These are phyloP conservation scores for Stevia rebaudiana DNA, from an alignment of 140 eudicot genomes.

Conservation along the genomic window DNA sequence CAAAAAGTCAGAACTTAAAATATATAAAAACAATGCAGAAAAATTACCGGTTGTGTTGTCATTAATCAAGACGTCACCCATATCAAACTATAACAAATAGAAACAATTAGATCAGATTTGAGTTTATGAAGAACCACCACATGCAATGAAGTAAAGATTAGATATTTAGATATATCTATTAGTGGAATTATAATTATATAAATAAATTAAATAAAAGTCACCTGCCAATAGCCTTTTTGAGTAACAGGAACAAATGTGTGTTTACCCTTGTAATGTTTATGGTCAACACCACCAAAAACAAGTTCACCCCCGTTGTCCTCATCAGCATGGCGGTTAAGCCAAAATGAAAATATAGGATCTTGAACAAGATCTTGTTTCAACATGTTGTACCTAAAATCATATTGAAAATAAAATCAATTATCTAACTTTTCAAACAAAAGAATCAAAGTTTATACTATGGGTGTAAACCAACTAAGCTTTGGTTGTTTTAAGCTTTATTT, in stretches of 20 bases:
- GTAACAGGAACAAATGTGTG: constrained; percentile 76
- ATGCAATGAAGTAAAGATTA: not conserved
- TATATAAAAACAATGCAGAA: not conserved
- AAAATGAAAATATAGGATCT: constrained; percentile 71
- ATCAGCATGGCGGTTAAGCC: constrained; percentile 64
- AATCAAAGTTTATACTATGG: not conserved
- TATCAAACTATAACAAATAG: constrained; percentile 58
- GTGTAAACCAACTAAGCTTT: too few relatives aligned
- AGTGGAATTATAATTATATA: not conserved
- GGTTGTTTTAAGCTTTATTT: too few relatives aligned
- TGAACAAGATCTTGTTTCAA: constrained; percentile 66
- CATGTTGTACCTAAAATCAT: constrained; percentile 65
- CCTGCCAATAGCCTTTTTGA: too few relatives aligned
- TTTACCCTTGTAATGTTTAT: constrained; percentile 63
- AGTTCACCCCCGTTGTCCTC: constrained; percentile 77
- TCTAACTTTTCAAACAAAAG: not conserved
- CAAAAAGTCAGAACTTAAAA: not conserved
- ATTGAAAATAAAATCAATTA: not conserved
- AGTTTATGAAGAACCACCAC: constrained; percentile 2
- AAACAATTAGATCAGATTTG: constrained; percentile 10
- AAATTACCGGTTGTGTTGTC: constrained; percentile 67
- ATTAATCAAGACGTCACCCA: constrained; percentile 81
- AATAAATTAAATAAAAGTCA: constrained; percentile 1
- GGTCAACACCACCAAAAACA: constrained; percentile 83
- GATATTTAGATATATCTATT: too few relatives aligned